Base-by-base conservation (phyloP, 2,329 filamentous ascomycete species). In the Hortaea werneckii region DNA sequence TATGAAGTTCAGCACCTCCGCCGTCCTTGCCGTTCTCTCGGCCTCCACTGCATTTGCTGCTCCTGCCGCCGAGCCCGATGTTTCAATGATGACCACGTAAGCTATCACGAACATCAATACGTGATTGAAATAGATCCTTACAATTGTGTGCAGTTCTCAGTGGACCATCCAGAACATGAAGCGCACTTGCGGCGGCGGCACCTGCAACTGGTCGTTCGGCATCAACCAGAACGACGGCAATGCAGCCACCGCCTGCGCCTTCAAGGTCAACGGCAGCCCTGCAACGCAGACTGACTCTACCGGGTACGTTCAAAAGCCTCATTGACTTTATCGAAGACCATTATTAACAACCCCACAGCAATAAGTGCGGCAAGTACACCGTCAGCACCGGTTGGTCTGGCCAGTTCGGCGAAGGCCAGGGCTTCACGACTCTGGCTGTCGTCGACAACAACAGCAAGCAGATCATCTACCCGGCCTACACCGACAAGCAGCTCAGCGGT, bases 141-240 rank as follows among this genome's bases (percentile, higher is more conserved):
- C 20, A 20, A 20, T 20, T 20, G 20, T 20, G 20, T 20, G 20
- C 9, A 41, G 41, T 10, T n/a, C 26, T 10, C 30, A n/a, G 6
- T 47, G 41, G 41, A 47, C 45, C 11, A 35, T 47, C 2, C 39
- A 47, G 26, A 40, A 41, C 35, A 43, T 47, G 35, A 32, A 35
- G 12, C 45, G 45, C 30, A 43, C 37, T 37, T 47, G 45, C 37
- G 40, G 28, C 27, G 13, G 10, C 12, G 27, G 38, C 6, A 6
- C 11, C 34, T 47, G 45, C 45, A 47, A 34, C 41, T 46, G 42
- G 40, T 29, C 35, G 40, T 46, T 38, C 44, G 32, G 12, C 40
- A 39, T 46, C 40, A 39, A 39, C 37, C 10, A 9, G 10, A 39
- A 38, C 44, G 27, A 41, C 40, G 40, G 40, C 34, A 30, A 28